Base-by-base conservation (phyloP, 352 stramenopile genomes). In the Pythium pyrilobum region DNA sequence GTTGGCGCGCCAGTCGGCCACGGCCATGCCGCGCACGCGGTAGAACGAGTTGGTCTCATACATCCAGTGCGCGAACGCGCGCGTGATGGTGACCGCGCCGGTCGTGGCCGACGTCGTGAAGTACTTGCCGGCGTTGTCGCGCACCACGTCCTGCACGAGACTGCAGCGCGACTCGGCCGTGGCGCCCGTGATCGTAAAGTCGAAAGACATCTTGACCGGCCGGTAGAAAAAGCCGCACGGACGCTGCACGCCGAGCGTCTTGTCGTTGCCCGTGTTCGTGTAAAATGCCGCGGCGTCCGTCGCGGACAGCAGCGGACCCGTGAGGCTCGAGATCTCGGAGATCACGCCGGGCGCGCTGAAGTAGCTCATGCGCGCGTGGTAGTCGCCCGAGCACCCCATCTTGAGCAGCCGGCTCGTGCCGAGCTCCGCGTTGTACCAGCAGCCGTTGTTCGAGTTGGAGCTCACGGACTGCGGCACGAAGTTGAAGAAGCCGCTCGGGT, bases 401-500 rank as follows among this genome's bases (percentile, higher is more conserved):
- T 73, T 70, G 56, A 73, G 65, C 43, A 73, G 27, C 10, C 43
- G 46, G 36, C 51, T 62, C 21, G 61, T 70, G 18, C 45, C 46
- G 24, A 70, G 43, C 50, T 73, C 65, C 15, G 65, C 52, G 48
- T 70, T 73, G 56, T 69, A 69, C 65, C 65, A 73, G 49, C 65
- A 73, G 8, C 65, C 65, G 41, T 73, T 73, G 52, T 48, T 49
- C 9, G 56, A 49, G 53, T 73, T 73, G n/a, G 65, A 73, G 42
- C 59, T 70, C 28, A 55, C 60, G 20, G 56, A 52, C 41, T 73
- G 65, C 15, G 65, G 65, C 32, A 64, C 65, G 25, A 73, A 73
- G 52, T 73, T 73, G 55, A 69, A 70, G 46, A 73, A 73, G 12
- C 60, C 56, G 40, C 67, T 65, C 34, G 65, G 60, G 45, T 70